Base-by-base conservation (phyloP, 345 rosid species). In the Eucalyptus grandis region DNA sequence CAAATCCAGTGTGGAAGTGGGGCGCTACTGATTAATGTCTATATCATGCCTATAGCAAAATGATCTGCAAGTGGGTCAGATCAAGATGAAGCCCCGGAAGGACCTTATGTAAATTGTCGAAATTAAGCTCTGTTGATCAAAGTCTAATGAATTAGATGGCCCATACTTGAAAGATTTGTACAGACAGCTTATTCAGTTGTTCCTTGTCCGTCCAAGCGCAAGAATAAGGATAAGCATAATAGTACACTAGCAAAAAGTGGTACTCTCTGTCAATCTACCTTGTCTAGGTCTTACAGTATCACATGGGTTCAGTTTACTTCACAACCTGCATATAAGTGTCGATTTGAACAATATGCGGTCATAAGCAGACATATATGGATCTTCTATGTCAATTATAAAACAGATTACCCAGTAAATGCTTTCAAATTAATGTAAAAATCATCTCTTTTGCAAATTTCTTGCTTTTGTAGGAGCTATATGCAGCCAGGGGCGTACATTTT, bases 401-500 rank as follows among this genome's bases (percentile, higher is more conserved):
- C 47, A 77, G 15, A 21, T 77, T 77, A 40, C 85, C 30, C 7
- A 21, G 47, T 21, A 37, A 77, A 77, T 21, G 47, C 27, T 77
- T 77, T 40, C 47, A 21, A 40, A 37, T 37, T 77, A 40, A 40
- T 77, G 47, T 37, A 77, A 40, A 77, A 46, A 12, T 72, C 27
- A 19, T 40, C 85, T 77, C 44, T 21, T 40, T 11, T 77, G 47
- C 85, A 40, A 72, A 77, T 11, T 37, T 77, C 85, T 77, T 3
- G 30, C 85, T 10, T 49, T 87, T 91, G 87, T 88, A 97, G 99
- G 98, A 96, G 91, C 91, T 96, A 46, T 93, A 94, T 72, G 94
- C n/a, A n/a, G n/a, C n/a, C n/a, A 97, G 14, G 98, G 98, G 11
- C 94, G 95, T 13, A 89, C 96, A 82, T 94, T 96, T 86, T 95